Percentiles rank a stretch among this genome's conserved stretches.
These are phyloP conservation scores for Fusarium lateritium DNA, from an alignment of 2,329 filamentous ascomycete genomes.

Conservation along the genomic window DNA sequence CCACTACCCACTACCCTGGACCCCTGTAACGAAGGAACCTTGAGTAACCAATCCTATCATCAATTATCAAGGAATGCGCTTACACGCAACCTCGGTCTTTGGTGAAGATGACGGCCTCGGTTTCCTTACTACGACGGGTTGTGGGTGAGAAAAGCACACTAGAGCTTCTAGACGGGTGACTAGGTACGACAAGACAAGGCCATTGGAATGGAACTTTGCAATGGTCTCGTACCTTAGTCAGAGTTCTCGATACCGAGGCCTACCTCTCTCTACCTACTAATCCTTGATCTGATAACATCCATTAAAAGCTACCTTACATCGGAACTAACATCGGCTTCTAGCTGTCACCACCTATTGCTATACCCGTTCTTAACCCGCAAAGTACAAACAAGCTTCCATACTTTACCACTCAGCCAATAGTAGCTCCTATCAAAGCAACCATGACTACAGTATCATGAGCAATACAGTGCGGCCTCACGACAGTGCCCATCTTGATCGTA, in stretches of 20 bases:
- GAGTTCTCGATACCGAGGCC: slow-evolving; percentile 3
- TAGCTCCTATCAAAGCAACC: slow-evolving; percentile 6
- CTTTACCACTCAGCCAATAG: slow-evolving; percentile 17
- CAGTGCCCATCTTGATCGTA: slow-evolving; percentile 26
- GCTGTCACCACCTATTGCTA: neutral
- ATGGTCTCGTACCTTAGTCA: slow-evolving; percentile 7
- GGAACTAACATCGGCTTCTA: slow-evolving; percentile 18
- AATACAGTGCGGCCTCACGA: slow-evolving; percentile 40
- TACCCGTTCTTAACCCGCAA: slow-evolving; percentile 13
- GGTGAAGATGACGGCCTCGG: neutral
- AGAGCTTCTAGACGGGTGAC: slow-evolving; percentile 2
- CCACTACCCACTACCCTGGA: slow-evolving; percentile 14
- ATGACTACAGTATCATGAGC: slow-evolving; percentile 21
- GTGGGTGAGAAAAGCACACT: neutral
- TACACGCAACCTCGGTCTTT: slow-evolving; percentile 7
- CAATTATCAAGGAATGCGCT: slow-evolving; percentile 13
- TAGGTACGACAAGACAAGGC: neutral
- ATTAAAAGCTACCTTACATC: slow-evolving; percentile 42
- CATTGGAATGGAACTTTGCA: neutral
- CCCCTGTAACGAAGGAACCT: slow-evolving; percentile 19
- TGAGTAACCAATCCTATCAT: slow-evolving; percentile 21
- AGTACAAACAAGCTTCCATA: slow-evolving; percentile 11
- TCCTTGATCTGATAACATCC: slow-evolving; percentile 36
- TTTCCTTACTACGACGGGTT: neutral
- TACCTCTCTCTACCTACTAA: too few relatives aligned